Evolutionary conservation across 345 rosid genomes (phyloP), one percentile per base, ranked within the genome.

Genomic region (Mangifera indica): DNA sequence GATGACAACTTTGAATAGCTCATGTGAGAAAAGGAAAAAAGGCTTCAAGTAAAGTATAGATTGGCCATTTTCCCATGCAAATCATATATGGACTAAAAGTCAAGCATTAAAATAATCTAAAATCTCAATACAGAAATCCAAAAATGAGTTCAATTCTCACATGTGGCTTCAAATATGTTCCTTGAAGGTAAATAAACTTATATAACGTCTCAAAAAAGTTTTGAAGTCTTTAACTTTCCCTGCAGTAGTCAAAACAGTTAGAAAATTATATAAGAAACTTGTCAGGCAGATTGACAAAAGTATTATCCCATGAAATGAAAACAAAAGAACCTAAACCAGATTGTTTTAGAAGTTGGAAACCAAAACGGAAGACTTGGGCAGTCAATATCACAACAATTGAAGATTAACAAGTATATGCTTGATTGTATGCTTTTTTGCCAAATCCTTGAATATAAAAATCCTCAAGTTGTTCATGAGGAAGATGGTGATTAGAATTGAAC

Each of bases 161-260:
- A 84, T 89, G 90, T 70, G 99, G 97, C 81, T 92, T 89, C 73
- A 89, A 69, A 81, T 87, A 92, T 51, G 96, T 95, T 78, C 91
- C 97, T 85, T 90, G 98, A 56, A 92, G 79, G 80, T 95, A 95
- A 15, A 85, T 93, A 77, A 87, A 92, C 76, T 92, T 87, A 76
- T 95, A 89, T 37, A 95, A 73, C 11, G 81, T 79, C 75, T 79
- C 80, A 22, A 87, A 85, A 84, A 84, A 92, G 24, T 72, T 69
- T 77, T 90, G 76, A 95, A 89, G 64, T 90, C 93, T 70, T 89
- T 90, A 70, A 81, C 67, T 70, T 82, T 80, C 73, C 97, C 98
- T 95, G 91, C 74, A 77, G 51, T 82, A 2, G 15, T 32, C 10
- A 69, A 37, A 66, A 60, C 40, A 70, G 67, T 74, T 44, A 22